Evolutionary conservation across 768 basidiomycete species (phyloP).

Genomic region (Lactarius hengduanensis): DNA sequence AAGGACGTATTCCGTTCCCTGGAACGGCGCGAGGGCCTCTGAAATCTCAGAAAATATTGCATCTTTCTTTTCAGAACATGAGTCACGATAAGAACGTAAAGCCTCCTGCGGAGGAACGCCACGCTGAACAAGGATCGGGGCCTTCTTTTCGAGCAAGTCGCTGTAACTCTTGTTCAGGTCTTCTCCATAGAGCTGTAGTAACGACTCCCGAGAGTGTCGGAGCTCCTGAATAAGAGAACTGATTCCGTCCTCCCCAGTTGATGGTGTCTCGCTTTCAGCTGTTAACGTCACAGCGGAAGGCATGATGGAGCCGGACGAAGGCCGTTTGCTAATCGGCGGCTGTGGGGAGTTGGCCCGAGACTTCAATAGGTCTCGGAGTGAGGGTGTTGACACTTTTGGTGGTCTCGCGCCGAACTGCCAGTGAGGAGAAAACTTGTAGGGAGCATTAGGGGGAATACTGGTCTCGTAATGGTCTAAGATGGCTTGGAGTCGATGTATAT

Average conservation of each 20-base stretch:
- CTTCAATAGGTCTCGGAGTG: not conserved
- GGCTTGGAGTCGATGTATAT: not conserved
- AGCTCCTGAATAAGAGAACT: conserved; percentile 2
- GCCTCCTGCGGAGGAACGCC: not conserved
- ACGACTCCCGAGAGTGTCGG: not conserved
- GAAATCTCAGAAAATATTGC: not conserved
- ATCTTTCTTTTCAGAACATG: not conserved
- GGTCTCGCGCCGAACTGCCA: not conserved
- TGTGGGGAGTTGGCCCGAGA: not conserved
- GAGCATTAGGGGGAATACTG: not conserved
- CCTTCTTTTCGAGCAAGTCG: not conserved
- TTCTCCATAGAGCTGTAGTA: conserved; percentile 9
- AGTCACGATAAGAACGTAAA: not conserved
- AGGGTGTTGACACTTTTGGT: not conserved
- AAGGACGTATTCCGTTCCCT: not conserved
- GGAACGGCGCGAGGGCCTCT: not conserved
- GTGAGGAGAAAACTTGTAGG: not conserved
- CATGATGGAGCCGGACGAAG: not conserved
- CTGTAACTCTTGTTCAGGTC: not conserved
- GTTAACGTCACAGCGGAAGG: not conserved
- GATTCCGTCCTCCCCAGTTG: not conserved
- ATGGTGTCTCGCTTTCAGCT: not conserved
- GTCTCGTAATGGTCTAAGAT: not conserved
- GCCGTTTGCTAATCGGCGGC: not conserved
- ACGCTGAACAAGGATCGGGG: too few relatives aligned